These are phyloP conservation scores for Durusdinium trenchii DNA, from an alignment of 73 alveolate genomes.

Conservation along the genomic window DNA sequence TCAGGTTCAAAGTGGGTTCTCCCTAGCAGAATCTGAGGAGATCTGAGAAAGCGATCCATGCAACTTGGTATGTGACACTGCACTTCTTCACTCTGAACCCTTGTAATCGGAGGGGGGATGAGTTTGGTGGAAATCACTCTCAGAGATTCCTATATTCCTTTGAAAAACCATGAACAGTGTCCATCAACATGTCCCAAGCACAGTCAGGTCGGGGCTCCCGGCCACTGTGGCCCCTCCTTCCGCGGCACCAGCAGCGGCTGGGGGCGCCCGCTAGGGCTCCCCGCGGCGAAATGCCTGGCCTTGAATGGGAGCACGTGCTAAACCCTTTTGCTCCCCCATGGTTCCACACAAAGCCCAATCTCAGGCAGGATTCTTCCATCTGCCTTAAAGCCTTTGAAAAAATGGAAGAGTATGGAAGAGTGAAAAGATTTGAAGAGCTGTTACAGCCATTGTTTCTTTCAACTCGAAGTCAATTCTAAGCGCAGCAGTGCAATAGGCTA, in stretches of 20 bases:
- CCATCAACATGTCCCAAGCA: neutral
- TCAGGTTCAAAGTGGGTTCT: neutral
- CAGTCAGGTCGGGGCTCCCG: neutral
- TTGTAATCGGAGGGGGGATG: no score
- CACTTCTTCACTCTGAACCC: neutral
- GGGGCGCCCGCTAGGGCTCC: constrained; percentile 53
- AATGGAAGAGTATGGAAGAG: no score
- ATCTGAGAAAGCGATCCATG: neutral
- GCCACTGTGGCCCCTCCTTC: constrained; percentile 52
- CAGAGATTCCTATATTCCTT: neutral
- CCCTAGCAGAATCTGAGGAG: neutral
- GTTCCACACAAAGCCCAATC: no score
- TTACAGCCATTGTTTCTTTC: no score
- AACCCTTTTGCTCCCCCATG: no score
- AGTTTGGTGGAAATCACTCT: no score
- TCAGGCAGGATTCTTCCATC: no score
- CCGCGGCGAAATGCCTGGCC: constrained; percentile 31
- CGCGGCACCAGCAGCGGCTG: constrained; percentile 21
- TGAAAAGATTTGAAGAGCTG: no score
- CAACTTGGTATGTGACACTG: neutral
- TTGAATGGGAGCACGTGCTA: neutral
- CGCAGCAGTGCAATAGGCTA: no score
- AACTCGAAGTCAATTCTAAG: no score
- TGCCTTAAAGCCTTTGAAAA: no score
- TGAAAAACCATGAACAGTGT: neutral